A percentile compares a stretch with the other conserved stretches of the same genome.
Evolutionary conservation across 2,329 filamentous ascomycete genomes (phyloP).

Genomic region (Ophiostoma australiae): DNA sequence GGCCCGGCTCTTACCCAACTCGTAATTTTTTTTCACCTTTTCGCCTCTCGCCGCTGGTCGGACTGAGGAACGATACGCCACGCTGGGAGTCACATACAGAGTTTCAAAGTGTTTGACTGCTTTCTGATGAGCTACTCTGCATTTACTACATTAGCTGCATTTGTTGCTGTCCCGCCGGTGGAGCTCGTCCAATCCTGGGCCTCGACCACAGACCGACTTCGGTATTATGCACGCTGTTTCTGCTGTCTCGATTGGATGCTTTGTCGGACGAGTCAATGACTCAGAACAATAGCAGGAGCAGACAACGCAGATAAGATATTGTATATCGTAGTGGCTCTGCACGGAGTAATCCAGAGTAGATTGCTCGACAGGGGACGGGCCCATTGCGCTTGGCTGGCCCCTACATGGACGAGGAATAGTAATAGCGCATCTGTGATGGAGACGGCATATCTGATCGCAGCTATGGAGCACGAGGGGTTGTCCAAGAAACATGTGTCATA

Average conservation of each 20-base stretch:
- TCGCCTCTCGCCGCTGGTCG: slow-evolving; percentile 15
- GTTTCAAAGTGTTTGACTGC: background rate
- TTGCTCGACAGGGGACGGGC: background rate
- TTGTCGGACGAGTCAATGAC: background rate
- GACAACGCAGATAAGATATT: background rate
- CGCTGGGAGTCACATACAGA: slow-evolving; percentile 1
- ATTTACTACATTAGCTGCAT: background rate
- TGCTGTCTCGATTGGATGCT: background rate
- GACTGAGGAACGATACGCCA: background rate
- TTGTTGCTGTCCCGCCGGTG: background rate
- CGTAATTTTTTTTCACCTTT: slow-evolving; percentile 13
- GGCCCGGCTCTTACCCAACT: slow-evolving; percentile 14
- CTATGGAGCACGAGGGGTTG: slow-evolving; percentile 1
- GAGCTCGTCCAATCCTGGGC: background rate
- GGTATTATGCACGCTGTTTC: slow-evolving; percentile 9
- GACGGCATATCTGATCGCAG: slow-evolving; percentile 2
- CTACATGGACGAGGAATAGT: background rate
- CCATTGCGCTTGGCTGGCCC: background rate
- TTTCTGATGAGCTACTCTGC: background rate
- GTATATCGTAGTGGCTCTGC: too few relatives aligned
- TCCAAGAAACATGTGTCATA: background rate
- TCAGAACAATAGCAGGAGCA: background rate
- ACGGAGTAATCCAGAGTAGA: background rate
- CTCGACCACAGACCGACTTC: background rate
- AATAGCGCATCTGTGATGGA: slow-evolving; percentile 1